These are phyloP conservation scores for Parascedosporium putredinis DNA, from an alignment of 2,329 filamentous ascomycete genomes.

Conservation along the genomic window DNA sequence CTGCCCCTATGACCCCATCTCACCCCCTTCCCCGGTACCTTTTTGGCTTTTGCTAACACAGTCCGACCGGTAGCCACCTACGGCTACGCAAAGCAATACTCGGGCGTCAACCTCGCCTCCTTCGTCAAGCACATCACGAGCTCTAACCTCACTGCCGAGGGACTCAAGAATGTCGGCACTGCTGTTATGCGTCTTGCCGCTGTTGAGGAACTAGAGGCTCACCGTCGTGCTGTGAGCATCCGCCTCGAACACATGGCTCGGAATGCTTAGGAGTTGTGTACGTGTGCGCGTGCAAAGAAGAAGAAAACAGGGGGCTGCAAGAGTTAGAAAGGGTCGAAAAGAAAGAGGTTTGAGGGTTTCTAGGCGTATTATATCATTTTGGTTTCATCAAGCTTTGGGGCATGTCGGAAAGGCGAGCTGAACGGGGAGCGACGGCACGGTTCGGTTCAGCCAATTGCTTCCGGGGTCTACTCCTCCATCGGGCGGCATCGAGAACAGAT, in stretches of 20 bases:
- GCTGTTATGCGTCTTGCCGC: constrained; percentile 93
- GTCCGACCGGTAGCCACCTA: constrained; percentile 63
- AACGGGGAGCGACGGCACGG: too few relatives aligned
- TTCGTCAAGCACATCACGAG: constrained; percentile 98
- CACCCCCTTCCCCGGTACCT: neutral
- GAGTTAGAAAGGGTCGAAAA: neutral
- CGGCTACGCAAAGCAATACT: constrained; percentile 97
- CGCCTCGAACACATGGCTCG: constrained; percentile 46
- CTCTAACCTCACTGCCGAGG: constrained; percentile 77
- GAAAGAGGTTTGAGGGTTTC: too few relatives aligned
- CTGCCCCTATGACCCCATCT: neutral
- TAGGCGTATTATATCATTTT: too few relatives aligned
- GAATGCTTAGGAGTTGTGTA: neutral
- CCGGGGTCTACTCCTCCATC: too few relatives aligned
- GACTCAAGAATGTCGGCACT: constrained; percentile 71
- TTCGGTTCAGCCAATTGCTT: too few relatives aligned
- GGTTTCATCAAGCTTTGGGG: too few relatives aligned
- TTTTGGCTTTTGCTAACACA: constrained; percentile 12
- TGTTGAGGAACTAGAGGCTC: constrained; percentile 90
- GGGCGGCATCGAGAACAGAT: too few relatives aligned
- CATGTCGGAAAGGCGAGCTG: too few relatives aligned
- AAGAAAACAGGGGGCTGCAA: neutral
- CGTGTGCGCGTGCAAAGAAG: neutral
- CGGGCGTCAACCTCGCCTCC: constrained; percentile 87
- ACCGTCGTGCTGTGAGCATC: constrained; percentile 82